phyloP scores from a whole-genome alignment of 768 basidiomycete genomes.

The Russula olivacea region DNA sequence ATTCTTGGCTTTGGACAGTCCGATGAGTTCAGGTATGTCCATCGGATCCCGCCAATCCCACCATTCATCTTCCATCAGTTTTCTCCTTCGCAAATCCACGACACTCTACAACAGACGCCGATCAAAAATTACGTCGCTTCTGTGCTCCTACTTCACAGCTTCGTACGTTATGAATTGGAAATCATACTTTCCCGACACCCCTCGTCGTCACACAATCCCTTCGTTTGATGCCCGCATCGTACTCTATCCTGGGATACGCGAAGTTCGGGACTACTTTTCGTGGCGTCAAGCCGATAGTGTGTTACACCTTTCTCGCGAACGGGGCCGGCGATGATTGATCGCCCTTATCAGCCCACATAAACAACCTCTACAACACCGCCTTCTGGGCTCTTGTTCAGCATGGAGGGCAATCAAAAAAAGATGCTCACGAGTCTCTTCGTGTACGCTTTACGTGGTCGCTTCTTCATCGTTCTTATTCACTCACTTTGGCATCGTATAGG shows the following conservation, averaged over 20 bases:
- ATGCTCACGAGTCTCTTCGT: constrained; percentile 76
- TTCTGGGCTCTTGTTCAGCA: constrained; percentile 93
- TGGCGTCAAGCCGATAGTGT: constrained; percentile 96
- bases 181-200: constrained; percentile 64
- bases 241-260: constrained; percentile 64
- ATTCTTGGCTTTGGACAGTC: constrained; percentile 91
- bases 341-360: constrained; percentile 74
- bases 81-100: constrained; percentile 73
- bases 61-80: constrained; percentile 44
- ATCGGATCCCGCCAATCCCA: not conserved
- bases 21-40: constrained; percentile 83
- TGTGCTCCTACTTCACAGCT: constrained; percentile 87
- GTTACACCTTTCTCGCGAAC: constrained; percentile 29
- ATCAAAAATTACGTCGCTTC: constrained; percentile 78
- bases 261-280: constrained; percentile 85
- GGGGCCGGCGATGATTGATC: constrained; percentile 1
- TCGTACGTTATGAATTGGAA: constrained; percentile 86
- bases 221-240: constrained; percentile 90
- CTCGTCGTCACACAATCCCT: constrained; percentile 77
- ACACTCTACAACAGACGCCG: constrained; percentile 78
- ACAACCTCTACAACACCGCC: constrained; percentile 92
- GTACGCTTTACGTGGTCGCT: constrained; percentile 37
- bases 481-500: constrained; percentile 41
- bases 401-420: constrained; percentile 66
- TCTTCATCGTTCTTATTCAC: not conserved